Conservation (phyloP, 2,329 filamentous ascomycete genomes). For the Arthrobotrys conoides region DNA sequence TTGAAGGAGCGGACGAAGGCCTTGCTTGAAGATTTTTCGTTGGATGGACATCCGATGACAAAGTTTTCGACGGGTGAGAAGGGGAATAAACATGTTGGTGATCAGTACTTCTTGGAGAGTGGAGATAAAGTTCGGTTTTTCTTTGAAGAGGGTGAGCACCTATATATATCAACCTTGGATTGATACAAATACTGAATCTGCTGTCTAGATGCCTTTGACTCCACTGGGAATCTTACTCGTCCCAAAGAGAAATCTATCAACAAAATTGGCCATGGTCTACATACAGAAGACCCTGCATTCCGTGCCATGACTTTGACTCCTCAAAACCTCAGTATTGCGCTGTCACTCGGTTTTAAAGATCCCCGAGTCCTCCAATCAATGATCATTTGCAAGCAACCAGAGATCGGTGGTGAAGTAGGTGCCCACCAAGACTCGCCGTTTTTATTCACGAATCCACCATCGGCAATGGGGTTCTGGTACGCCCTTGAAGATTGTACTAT, state of each 20-base stretch:
- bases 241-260: conserved; percentile 90
- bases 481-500: conserved; percentile 90
- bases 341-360: conserved; percentile 79
- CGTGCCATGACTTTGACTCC: conserved; percentile 71
- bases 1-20: conserved; percentile 81
- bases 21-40: conserved; percentile 80
- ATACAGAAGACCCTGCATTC: conserved; percentile 78
- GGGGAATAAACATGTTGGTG: conserved; percentile 80
- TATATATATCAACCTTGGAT: background rate
- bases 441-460: conserved; percentile 88
- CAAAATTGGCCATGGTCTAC: conserved; percentile 85
- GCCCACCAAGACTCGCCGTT: conserved; percentile 95
- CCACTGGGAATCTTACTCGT: conserved; percentile 76
- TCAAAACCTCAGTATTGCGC: conserved; percentile 76
- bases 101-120: conserved; percentile 91
- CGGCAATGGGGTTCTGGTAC: conserved; percentile 96
- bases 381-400: conserved; percentile 98
- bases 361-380: conserved; percentile 90
- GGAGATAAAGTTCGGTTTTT: conserved; percentile 96
- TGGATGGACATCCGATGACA: conserved; percentile 91
- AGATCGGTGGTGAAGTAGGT: conserved; percentile 91
- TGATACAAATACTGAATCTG: background rate
- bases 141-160: conserved; percentile 81
- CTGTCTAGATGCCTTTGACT: conserved; percentile 79
- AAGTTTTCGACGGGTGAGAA: conserved; percentile 89